Base-by-base conservation (phyloP, 352 stramenopile species). In the Phytophthora foliorum region DNA sequence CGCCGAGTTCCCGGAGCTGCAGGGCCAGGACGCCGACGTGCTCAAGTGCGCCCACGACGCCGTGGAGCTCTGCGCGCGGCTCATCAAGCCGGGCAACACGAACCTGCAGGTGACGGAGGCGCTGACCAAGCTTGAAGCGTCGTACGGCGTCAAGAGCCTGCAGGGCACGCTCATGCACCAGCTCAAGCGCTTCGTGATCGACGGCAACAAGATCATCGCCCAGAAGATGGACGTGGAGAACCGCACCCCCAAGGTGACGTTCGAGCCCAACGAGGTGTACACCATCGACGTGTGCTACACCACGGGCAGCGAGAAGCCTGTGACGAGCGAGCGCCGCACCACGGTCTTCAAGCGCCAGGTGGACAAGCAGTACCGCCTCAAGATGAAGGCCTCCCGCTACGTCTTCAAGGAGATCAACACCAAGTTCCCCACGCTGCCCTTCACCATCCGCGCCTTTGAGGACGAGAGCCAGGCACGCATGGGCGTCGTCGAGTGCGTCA, bases 301-400 rank as follows among this genome's bases (percentile, higher is more conserved):
- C 60, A 99, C 98, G 9, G 98, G 98, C 41, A 97, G 98, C 69
- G 98, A 98, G 50, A 99, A 98, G 81, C 93, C 95, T 2, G 86
- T 96, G 62, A 82, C 69, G 45, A 94, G 82, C 55, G 90, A 95
- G 75, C 93, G 84, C 59, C 91, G 97, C 69, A 99, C 97, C 39
- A 99, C 98, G 21, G 90, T 99, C 36, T 99, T 98, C 86, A 99
- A 99, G 87, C 95, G 98, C 63, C 98, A 99, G 69, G 97, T 99
- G 38, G 98, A 99, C 81, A 95, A 98, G 70, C 97, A 97, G 67
- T 99, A 99, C 88, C 84, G 90, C 36, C 75, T 98, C 25, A 98
- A 98, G 86, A 97, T 97, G 90, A 98, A 97, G 74, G 89, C 93
- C 2, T 98, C 94, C 32, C 92, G 98, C 44, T 97, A 98, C 63